Base-by-base conservation (phyloP, 2,329 filamentous ascomycete genomes). In the Periconia macrospinosa region DNA sequence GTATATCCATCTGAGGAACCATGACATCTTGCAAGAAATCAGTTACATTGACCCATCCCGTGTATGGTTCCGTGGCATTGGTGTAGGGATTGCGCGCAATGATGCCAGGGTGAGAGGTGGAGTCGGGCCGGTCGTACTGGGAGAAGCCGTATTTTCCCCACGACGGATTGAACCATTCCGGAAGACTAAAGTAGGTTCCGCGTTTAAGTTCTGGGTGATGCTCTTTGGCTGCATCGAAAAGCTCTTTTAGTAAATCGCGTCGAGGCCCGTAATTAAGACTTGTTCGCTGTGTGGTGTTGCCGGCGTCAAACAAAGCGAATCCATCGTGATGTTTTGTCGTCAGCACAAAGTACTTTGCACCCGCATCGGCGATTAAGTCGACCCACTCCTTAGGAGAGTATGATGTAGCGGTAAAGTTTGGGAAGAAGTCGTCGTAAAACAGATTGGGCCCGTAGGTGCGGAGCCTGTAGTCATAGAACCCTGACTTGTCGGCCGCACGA, bases 371-470 rank as follows among this genome's bases (percentile, higher is more conserved):
- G 50, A 83, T 78, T 1, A 83, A 73, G 57, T 83, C 79, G 1
- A 83, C 79, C 79, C 80, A 83, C 35, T 75, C 78, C 50, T 80
- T 82, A 0, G 83, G 76, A 56, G 83, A 73, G 57, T 74, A 85
- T 1, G 64, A 63, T 0, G 73, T 70, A 0, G 80, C 80, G 0
- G 80, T 84, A 67, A 84, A 85, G 53, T 81, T 74, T 2, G 71
- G 66, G 59, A 85, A 80, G 49, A 80, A 81, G 62, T 85, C 81
- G 56, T 86, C 83, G 60, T 86, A 85, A 23, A 46, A 50, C 17
- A 49, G 37, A 73, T 82, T 62, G 0, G 75, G 75, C 0, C 83
- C 82, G 56, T 81, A 84, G 0, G 76, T 82, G 13, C 74, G 68
- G 0, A 83, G 71, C 11, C 81, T 54, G 45, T 85, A 80, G 30